Conservation (phyloP, 768 basidiomycete species). For the Guyanaporus albipodus region DNA sequence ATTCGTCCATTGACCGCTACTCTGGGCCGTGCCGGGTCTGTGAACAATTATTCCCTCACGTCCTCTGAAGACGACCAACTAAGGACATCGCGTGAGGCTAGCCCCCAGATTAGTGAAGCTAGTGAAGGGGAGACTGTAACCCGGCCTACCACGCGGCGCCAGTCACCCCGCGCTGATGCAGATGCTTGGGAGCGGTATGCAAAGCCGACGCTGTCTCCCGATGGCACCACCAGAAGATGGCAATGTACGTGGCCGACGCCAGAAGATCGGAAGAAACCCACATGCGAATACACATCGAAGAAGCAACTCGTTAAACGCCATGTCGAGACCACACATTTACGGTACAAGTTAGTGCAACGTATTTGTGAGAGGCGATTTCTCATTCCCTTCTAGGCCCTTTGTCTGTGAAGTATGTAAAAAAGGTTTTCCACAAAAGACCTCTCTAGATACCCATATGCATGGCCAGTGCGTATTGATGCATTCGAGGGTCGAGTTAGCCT, state of each 20-base stretch:
- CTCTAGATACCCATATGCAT: conserved; percentile 53
- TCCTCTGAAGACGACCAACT: conserved; percentile 31
- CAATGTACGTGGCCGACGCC: conserved; percentile 40
- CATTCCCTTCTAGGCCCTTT: conserved; percentile 41
- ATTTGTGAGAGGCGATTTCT: conserved; percentile 11
- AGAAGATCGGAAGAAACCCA: conserved; percentile 28
- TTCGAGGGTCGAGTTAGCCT: conserved; percentile 4
- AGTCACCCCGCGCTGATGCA: conserved; percentile 25
- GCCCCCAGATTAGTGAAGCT: conserved; percentile 30
- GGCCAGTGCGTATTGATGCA: conserved; percentile 40
- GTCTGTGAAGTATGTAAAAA: conserved; percentile 50
- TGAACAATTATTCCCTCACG: conserved; percentile 15
- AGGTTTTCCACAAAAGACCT: conserved; percentile 57
- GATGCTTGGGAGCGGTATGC: conserved; percentile 35
- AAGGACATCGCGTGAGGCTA: conserved; percentile 27
- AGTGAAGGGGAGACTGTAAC: conserved; percentile 23
- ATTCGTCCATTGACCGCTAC: conserved; percentile 7
- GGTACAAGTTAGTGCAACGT: conserved; percentile 47
- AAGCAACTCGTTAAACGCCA: conserved; percentile 70
- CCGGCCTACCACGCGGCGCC: conserved; percentile 20
- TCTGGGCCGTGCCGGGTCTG: conserved; percentile 15
- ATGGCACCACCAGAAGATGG: conserved; percentile 36
- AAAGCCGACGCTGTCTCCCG: conserved; percentile 30
- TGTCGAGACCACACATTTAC: conserved; percentile 58
- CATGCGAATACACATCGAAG: conserved; percentile 45